Evolutionary conservation across 1,284 basidiomycete species (phyloP).

Genomic region (Rhodotorula sp.): DNA sequence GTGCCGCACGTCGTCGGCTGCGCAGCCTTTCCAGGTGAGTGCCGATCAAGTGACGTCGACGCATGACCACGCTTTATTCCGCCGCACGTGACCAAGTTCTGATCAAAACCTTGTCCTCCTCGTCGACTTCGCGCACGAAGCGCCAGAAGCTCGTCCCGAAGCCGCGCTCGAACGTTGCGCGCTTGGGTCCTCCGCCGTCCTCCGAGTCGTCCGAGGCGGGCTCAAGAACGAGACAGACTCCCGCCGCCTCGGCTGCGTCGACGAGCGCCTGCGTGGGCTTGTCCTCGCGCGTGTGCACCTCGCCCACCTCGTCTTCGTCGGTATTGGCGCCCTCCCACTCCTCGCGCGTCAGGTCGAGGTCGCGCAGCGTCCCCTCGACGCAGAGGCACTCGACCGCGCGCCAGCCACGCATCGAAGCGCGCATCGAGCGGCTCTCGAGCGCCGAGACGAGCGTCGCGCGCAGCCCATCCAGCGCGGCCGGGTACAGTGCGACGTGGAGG

Average conservation of each 20-base stretch:
- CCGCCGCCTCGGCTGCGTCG: neutral
- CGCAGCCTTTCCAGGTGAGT: no score
- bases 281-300: neutral
- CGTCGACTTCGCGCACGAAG: constrained; percentile 10
- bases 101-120: neutral
- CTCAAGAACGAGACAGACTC: neutral
- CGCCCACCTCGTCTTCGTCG: neutral
- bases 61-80: no score
- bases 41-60: no score
- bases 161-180: constrained; percentile 12
- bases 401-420: neutral
- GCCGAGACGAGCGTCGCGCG: neutral
- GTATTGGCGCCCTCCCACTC: no score
- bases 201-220: neutral
- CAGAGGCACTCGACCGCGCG: neutral
- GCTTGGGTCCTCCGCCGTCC: neutral
- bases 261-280: neutral
- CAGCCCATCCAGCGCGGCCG: neutral
- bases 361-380: constrained; percentile 2
- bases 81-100: no score
- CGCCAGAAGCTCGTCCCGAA: constrained; percentile 15
- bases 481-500: constrained; percentile 16
- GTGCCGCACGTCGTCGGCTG: no score
- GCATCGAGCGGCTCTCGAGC: neutral
- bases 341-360: neutral